Evolutionary conservation across 768 basidiomycete genomes (phyloP).

Genomic region (Erythrobasidium yunnanense): DNA sequence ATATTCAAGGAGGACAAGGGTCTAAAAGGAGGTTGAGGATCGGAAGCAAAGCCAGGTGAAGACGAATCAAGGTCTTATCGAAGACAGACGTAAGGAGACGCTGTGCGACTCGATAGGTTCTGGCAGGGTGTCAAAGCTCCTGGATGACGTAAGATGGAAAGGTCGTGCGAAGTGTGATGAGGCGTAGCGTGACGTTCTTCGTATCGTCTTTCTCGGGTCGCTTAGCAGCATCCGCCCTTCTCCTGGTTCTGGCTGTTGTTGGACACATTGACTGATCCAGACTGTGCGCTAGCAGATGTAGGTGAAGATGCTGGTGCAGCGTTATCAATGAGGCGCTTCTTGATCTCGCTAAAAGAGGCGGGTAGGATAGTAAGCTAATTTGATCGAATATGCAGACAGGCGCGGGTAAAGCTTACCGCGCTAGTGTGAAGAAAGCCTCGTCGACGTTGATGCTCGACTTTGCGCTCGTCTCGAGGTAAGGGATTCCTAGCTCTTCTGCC

Average conservation of each 20-base stretch:
- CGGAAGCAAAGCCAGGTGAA: too few relatives aligned
- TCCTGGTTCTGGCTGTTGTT: slow-evolving; percentile 16
- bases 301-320: slow-evolving; percentile 39
- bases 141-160: too few relatives aligned
- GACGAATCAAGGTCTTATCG: too few relatives aligned
- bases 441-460: slow-evolving; percentile 96
- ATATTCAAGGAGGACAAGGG: too few relatives aligned
- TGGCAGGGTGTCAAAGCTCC: too few relatives aligned
- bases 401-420: slow-evolving; percentile 54
- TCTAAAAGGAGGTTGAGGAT: too few relatives aligned
- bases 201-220: background rate
- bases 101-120: too few relatives aligned
- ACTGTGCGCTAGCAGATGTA: slow-evolving; percentile 30
- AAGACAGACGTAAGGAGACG: too few relatives aligned
- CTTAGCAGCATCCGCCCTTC: slow-evolving; percentile 34
- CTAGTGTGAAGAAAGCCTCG: slow-evolving; percentile 94
- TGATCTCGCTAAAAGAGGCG: slow-evolving; percentile 99
- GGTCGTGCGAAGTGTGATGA: too few relatives aligned
- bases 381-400: background rate
- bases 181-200: background rate
- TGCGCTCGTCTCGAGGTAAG: slow-evolving; percentile 94
- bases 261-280: slow-evolving; percentile 36
- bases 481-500: slow-evolving; percentile 84
- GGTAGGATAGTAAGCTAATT: background rate
- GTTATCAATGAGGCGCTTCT: slow-evolving; percentile 90